Evolutionary conservation across 2,329 filamentous ascomycete genomes (phyloP).

Genomic region (Penicillium fuscoglaucum): DNA sequence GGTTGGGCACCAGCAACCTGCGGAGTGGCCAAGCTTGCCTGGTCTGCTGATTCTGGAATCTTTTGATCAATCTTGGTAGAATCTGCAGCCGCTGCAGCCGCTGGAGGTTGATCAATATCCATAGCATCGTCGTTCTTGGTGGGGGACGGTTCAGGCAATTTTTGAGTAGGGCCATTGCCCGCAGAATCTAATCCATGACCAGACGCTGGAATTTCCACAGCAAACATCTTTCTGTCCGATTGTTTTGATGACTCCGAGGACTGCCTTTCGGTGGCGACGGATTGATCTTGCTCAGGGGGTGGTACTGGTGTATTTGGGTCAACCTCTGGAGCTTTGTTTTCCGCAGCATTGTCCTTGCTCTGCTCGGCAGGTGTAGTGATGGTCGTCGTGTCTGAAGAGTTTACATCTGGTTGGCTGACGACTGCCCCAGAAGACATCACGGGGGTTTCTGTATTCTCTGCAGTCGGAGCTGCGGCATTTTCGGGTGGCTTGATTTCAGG

Average conservation of each 20-base stretch:
- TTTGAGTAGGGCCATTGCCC: neutral
- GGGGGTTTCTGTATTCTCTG: neutral
- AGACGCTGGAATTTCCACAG: slow-evolving; percentile 7
- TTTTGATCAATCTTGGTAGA: slow-evolving; percentile 1
- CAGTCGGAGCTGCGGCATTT: neutral
- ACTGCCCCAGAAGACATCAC: neutral
- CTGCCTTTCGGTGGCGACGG: neutral
- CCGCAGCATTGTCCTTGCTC: neutral
- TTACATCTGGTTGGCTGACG: neutral
- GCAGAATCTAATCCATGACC: neutral
- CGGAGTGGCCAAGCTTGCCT: neutral
- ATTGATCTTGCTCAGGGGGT: neutral
- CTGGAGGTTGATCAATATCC: slow-evolving; percentile 19
- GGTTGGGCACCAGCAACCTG: slow-evolving; percentile 3
- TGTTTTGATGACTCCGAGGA: neutral
- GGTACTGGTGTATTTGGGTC: neutral
- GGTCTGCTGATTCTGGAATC: neutral
- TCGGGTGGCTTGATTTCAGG: neutral
- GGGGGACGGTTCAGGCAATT: neutral
- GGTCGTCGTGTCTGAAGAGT: neutral
- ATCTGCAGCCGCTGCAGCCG: neutral
- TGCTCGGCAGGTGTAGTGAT: neutral
- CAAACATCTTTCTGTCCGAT: neutral
- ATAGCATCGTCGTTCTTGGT: slow-evolving; percentile 13
- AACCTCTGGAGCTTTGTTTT: neutral